phyloP scores from a whole-genome alignment of 441 rosid species.

The Theobroma grandiflorum region DNA sequence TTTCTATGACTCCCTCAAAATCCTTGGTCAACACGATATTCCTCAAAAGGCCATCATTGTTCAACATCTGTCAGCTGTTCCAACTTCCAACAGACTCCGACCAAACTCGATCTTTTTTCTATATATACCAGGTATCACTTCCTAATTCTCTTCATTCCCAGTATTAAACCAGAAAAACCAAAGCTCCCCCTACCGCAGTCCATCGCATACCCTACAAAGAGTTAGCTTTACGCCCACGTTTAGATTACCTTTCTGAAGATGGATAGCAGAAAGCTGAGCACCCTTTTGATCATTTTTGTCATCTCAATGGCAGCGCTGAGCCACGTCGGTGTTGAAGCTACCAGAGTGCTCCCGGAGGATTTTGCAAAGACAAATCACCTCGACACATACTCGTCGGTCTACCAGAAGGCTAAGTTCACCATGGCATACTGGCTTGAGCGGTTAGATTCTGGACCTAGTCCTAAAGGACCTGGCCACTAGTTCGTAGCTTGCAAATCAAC shows the following conservation, averaged over 20 bases:
- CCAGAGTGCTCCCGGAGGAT: constrained; percentile 45
- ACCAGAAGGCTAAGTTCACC: constrained; percentile 43
- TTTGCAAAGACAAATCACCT: constrained; percentile 40
- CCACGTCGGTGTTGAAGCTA: constrained; percentile 35
- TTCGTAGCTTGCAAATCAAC: neutral
- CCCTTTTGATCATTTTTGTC: constrained; percentile 33
- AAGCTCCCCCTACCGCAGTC: neutral
- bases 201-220: neutral
- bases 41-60: neutral
- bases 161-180: neutral
- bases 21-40: constrained; percentile 43
- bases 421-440: constrained; percentile 50
- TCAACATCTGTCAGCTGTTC: constrained; percentile 9
- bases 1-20: constrained; percentile 31
- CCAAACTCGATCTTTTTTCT: neutral
- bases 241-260: constrained; percentile 22
- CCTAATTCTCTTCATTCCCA: constrained; percentile 13
- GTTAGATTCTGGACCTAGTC: constrained; percentile 60
- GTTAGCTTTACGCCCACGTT: neutral
- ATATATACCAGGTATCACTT: constrained; percentile 29
- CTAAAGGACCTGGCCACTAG: constrained; percentile 56
- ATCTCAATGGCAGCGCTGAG: constrained; percentile 31
- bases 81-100: neutral
- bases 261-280: constrained; percentile 27
- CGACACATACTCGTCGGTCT: constrained; percentile 41